Evolutionary conservation across 1,284 basidiomycete species (phyloP).

Genomic region (Termitomyces sp.): DNA sequence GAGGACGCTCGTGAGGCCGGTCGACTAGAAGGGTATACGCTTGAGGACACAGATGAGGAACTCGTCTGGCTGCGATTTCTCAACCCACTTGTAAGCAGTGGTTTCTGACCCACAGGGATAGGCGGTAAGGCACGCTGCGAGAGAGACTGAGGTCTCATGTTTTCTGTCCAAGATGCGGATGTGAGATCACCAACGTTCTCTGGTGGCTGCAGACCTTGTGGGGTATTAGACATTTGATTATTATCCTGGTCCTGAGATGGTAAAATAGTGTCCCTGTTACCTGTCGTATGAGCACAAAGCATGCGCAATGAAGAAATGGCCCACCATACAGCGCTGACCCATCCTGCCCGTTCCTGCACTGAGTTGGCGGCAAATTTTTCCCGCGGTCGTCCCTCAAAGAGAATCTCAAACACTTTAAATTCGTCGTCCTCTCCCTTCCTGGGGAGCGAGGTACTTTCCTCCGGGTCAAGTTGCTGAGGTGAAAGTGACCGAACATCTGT

Average conservation of each 20-base stretch:
- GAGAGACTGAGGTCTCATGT: conserved; percentile 1
- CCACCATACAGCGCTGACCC: conserved; percentile 71
- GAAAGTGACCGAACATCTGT: conserved; percentile 58
- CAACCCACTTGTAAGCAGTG: background rate
- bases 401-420: conserved; percentile 57
- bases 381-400: conserved; percentile 43
- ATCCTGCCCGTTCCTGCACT: conserved; percentile 58
- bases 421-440: conserved; percentile 30
- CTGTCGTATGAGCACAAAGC: background rate
- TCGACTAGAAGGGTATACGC: conserved; percentile 18
- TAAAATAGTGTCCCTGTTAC: conserved; percentile 56
- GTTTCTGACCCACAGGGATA: conserved; percentile 19
- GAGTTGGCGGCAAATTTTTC: conserved; percentile 60
- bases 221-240: background rate
- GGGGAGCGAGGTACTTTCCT: conserved; percentile 38
- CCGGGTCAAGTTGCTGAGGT: conserved; percentile 34
- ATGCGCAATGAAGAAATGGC: conserved; percentile 9
- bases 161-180: conserved; percentile 1
- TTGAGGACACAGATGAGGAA: conserved; percentile 22
- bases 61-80: conserved; percentile 6
- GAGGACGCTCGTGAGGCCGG: conserved; percentile 17
- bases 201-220: background rate
- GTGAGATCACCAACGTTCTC: conserved; percentile 16
- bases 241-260: conserved; percentile 27
- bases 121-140: conserved; percentile 28